Conservation (phyloP, 2,329 filamentous ascomycete genomes). For the Pseudogymnoascus sp. region DNA sequence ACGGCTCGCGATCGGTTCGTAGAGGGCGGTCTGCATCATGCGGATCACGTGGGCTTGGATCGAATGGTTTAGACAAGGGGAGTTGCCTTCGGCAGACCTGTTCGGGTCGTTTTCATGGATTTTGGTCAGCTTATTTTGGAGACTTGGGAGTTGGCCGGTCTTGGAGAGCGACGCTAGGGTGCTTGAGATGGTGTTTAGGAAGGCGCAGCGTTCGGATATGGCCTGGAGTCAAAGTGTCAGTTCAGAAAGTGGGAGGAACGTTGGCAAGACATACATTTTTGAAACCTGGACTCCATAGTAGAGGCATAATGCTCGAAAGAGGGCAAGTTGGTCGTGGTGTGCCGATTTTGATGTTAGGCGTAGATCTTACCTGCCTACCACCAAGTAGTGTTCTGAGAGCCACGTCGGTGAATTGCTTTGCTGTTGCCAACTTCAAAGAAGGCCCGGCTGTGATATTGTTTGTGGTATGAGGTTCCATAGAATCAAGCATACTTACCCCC, state of each 20-base stretch:
- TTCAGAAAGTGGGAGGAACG: not conserved
- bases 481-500: conserved; percentile 4
- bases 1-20: conserved; percentile 10
- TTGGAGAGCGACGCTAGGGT: conserved; percentile 15
- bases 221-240: conserved; percentile 10
- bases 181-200: conserved; percentile 16
- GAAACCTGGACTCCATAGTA: conserved; percentile 24
- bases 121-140: conserved; percentile 18
- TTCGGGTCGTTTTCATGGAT: not conserved
- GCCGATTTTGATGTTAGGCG: conserved; percentile 14
- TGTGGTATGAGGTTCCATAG: not conserved
- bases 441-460: not conserved
- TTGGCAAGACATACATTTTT: conserved; percentile 18
- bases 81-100: not conserved
- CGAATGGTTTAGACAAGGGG: not conserved
- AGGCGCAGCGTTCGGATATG: conserved; percentile 19
- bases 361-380: not conserved
- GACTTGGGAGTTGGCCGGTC: conserved; percentile 19
- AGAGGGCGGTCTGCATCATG: conserved; percentile 11
- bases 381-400: conserved; percentile 16
- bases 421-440: not conserved
- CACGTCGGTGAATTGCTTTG: conserved; percentile 12
- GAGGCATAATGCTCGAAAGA: conserved; percentile 19
- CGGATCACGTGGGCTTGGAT: conserved; percentile 11
- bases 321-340: conserved; percentile 12